Percentiles rank a stretch among this genome's conserved stretches.
phyloP scores from a whole-genome alignment of 2,329 filamentous ascomycete genomes.

The Rutstroemia sp. region DNA sequence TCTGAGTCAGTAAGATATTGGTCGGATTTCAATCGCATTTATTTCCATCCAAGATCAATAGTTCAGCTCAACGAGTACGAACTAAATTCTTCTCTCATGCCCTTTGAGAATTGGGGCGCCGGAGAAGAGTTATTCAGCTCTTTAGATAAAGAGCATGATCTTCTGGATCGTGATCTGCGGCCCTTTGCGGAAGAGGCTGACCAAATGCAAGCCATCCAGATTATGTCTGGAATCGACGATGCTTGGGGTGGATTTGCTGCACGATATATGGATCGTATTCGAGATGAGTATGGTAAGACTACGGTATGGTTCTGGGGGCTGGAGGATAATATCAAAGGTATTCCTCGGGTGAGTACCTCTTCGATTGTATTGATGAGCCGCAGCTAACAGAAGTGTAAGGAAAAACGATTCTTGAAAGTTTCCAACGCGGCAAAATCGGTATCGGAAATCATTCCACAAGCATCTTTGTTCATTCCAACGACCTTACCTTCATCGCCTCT shows the following conservation, averaged over 20 bases:
- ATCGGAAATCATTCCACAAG: conserved; percentile 58
- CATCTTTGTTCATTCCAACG: conserved; percentile 73
- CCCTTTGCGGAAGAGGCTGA: conserved; percentile 91
- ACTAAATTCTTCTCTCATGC: conserved; percentile 69
- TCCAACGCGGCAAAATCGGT: conserved; percentile 70
- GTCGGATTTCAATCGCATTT: conserved; percentile 94
- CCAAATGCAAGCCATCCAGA: conserved; percentile 79
- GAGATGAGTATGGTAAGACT: conserved; percentile 87
- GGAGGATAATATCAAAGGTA: conserved; percentile 51
- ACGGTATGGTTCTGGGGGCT: conserved; percentile 82
- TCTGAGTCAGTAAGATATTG: conserved; percentile 79
- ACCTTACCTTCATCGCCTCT: conserved; percentile 50
- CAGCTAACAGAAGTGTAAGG: conserved; percentile 33
- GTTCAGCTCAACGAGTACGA: conserved; percentile 85
- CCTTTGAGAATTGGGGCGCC: conserved; percentile 69
- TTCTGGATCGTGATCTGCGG: conserved; percentile 84
- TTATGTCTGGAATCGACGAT: conserved; percentile 65
- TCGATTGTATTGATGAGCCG: conserved; percentile 1
- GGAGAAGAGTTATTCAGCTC: conserved; percentile 69
- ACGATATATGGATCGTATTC: conserved; percentile 66
- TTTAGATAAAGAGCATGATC: conserved; percentile 72
- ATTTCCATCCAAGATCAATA: conserved; percentile 81
- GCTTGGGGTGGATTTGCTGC: conserved; percentile 75
- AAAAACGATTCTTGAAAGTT: conserved; percentile 56
- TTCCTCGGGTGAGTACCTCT: conserved; percentile 41